Base-by-base conservation (phyloP, 306 rosid genomes). In the Cicer bijugum region DNA sequence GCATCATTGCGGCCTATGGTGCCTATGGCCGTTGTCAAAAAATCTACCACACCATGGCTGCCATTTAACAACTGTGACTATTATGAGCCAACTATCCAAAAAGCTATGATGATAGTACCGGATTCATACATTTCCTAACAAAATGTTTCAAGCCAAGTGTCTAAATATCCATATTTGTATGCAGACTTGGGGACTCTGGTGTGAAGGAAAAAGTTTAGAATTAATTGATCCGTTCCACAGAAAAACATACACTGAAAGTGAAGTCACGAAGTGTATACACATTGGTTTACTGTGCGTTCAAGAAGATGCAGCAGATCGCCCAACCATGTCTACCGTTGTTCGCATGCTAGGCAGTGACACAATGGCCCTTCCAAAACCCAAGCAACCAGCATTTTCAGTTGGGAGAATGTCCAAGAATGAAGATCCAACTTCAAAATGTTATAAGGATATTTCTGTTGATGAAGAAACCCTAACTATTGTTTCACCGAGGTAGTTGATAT, bases 131-230 rank as follows among this genome's bases (percentile, higher is more conserved):
- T 51, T 51, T 51, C 14, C 8, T 51, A n/a, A 14, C 57, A 51
- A 14, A 51, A 51, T 51, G 20, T 51, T 51, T 15, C 57, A n/a
- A 51, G 2, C 4, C 63, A 23, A 23, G 38, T 56, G 14, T 23
- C 15, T 23, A 10, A 39, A 15, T 17, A 40, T 28, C 33, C 0
- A 47, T 9, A 57, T 39, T 1, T 68, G 20, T 28, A 4, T 76
- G 70, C 75, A 86, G 89, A 68, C 87, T 40, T 85, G 87, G 92
- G 76, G 8, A 57, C 67, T 62, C 0, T 88, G 92, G 92, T 74
- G 67, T 37, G 82, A 71, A 44, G 86, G 84, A 42, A 82, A 63
- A 61, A 53, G 69, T 50, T 14, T 68, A 71, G 81, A 82, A 67
- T 52, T 85, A 56, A 58, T 88, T 33, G 89, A 85, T 53, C 85